Conservation (phyloP, 805 yeast species). For the Pichia pseudocactophila region DNA sequence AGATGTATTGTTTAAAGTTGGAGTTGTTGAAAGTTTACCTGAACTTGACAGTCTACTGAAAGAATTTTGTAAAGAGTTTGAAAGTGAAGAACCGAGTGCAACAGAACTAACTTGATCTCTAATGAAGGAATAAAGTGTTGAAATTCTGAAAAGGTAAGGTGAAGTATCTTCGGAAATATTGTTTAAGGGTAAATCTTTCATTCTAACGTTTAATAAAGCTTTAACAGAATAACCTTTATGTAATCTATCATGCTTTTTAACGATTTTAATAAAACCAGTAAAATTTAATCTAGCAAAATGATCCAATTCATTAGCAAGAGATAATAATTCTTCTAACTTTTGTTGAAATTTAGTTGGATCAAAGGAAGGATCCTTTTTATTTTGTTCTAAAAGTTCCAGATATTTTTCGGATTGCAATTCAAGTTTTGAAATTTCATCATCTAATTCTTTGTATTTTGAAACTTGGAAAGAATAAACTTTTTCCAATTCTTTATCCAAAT, state of each 20-base stretch:
- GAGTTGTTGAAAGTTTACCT: conserved; percentile 28
- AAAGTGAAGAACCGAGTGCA: conserved; percentile 25
- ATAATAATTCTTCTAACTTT: conserved; percentile 63
- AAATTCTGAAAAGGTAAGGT: conserved; percentile 76
- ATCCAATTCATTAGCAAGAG: conserved; percentile 76
- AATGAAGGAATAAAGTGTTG: conserved; percentile 71
- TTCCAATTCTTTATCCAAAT: conserved; percentile 61
- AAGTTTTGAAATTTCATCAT: conserved; percentile 51
- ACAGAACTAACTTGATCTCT: conserved; percentile 54
- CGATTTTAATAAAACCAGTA: conserved; percentile 91
- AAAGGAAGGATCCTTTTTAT: conserved; percentile 29
- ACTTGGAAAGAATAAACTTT: conserved; percentile 69
- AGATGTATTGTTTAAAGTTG: conserved; percentile 14
- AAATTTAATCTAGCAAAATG: conserved; percentile 85
- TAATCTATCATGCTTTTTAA: conserved; percentile 89
- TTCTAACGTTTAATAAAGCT: conserved; percentile 80
- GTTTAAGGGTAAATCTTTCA: conserved; percentile 83
- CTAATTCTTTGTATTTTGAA: conserved; percentile 58
- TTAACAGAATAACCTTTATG: conserved; percentile 84
- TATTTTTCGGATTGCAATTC: conserved; percentile 49
- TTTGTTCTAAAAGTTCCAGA: conserved; percentile 16
- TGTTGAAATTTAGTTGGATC: conserved; percentile 56
- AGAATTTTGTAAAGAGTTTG: conserved; percentile 35
- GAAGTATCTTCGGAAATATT: conserved; percentile 77
- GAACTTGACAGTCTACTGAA: conserved; percentile 39